Evolutionary conservation across 208 protist species (phyloP), one percentile per base, ranked within the genome.

Genomic region (Trichomonas vaginalis): DNA sequence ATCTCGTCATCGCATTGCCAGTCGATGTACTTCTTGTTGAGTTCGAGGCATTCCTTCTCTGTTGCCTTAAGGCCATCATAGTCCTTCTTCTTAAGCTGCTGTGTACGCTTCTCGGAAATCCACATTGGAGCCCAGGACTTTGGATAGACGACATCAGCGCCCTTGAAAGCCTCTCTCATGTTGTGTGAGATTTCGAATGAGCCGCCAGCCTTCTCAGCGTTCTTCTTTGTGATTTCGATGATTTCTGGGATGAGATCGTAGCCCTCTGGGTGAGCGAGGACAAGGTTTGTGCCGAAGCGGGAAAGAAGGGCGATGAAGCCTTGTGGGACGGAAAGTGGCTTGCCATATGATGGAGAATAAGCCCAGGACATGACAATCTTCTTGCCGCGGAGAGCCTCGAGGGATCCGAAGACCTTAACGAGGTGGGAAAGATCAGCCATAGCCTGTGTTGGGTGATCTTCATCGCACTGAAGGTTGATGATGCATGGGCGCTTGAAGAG

Each of bases 371-470:
- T 88, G 40, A 88, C 82, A 42, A 88, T 88, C 40, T 88, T 88
- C 82, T 88, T 88, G 35, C 82, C 82, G 6, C 37, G 23, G 82
- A 88, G 82, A 47, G 35, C 40, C 37, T 88, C 82, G 82, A 88
- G 35, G 40, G 82, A 88, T 4, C 82, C 82, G 40, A 88, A 88
- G 82, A 45, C n/a, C 40, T 88, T 88, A 15, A 88, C 82, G 17
- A 88, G 40, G 82, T 88, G 82, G 3, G 82, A 88, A 47, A 88
- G 40, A 23, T 88, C 82, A 47, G 82, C 35, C 82, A 88, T 88
- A n/a, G 82, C 82, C 40, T 88, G 82, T 88, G 82, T 88, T 88
- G 82, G 82, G 37, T 88, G 82, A 88, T 88, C 82, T 48, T 88
- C 82, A 88, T 88, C 82, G 37, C 82, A 88, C 37, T 88, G 82